phyloP scores from a whole-genome alignment of 805 yeast genomes.

The Lipomyces orientalis region DNA sequence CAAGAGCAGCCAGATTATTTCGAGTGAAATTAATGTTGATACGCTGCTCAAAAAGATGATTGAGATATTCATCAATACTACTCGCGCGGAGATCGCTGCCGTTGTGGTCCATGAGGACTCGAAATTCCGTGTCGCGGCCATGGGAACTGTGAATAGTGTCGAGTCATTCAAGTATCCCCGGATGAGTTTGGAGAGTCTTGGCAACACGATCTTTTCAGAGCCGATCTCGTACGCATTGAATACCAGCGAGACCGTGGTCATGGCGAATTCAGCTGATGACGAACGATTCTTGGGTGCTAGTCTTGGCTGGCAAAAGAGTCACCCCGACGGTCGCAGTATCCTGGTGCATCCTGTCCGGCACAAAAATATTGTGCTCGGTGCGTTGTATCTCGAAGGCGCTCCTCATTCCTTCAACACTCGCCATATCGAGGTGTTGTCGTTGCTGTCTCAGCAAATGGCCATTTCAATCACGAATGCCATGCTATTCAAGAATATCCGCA shows the following conservation, averaged over 20 bases:
- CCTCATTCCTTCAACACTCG: constrained; percentile 37
- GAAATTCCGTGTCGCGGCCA: constrained; percentile 32
- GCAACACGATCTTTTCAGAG: constrained; percentile 13
- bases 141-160: constrained; percentile 28
- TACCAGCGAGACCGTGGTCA: constrained; percentile 31
- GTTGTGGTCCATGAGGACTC: constrained; percentile 32
- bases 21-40: constrained; percentile 39
- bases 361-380: constrained; percentile 32
- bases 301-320: constrained; percentile 22
- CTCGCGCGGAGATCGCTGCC: constrained; percentile 36
- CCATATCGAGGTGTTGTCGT: constrained; percentile 34
- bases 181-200: constrained; percentile 21
- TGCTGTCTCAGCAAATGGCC: constrained; percentile 39
- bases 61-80: constrained; percentile 36
- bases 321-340: constrained; percentile 34
- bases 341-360: constrained; percentile 37
- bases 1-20: constrained; percentile 36
- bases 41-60: constrained; percentile 35
- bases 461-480: constrained; percentile 39
- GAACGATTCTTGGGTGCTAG: constrained; percentile 27
- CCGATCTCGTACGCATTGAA: constrained; percentile 30
- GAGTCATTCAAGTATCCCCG: constrained; percentile 20
- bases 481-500: constrained; percentile 35
- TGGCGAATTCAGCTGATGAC: constrained; percentile 29
- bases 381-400: constrained; percentile 38